These are phyloP conservation scores for Aspergillus quadrilineatus DNA, from an alignment of 2,329 filamentous ascomycete species.

Conservation along the genomic window DNA sequence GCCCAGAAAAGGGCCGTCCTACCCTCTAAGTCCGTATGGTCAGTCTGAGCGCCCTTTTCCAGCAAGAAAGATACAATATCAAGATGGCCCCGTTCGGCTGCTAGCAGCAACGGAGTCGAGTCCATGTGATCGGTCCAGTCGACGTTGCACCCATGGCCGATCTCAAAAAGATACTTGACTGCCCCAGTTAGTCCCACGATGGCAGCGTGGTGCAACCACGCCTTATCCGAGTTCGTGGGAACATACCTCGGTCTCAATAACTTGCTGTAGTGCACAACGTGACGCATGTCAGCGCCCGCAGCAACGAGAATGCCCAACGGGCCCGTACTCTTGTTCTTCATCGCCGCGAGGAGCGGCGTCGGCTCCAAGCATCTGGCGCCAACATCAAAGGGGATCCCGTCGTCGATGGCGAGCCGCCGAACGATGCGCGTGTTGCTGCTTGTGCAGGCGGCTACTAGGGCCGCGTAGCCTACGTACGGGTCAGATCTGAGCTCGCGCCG, in stretches of 20 bases:
- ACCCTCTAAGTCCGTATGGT: background rate
- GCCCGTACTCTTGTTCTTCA: background rate
- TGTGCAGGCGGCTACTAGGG: background rate
- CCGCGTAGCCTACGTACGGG: no score
- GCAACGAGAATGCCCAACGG: background rate
- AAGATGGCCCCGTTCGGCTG: background rate
- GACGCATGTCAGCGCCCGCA: background rate
- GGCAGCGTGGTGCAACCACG: background rate
- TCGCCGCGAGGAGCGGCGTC: background rate
- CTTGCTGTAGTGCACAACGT: background rate
- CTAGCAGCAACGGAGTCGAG: background rate
- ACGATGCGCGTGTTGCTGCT: background rate
- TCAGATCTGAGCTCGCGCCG: background rate
- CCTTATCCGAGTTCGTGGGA: background rate
- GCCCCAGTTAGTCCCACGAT: background rate
- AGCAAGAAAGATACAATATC: background rate
- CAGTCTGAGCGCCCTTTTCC: background rate
- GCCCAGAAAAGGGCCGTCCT: background rate
- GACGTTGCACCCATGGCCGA: background rate
- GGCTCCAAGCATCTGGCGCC: background rate
- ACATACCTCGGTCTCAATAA: background rate
- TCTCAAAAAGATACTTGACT: background rate
- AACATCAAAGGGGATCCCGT: background rate
- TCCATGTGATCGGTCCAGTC: background rate
- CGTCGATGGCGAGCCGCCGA: background rate